Percentiles rank a stretch among this genome's conserved stretches.
Evolutionary conservation across 2,329 filamentous ascomycete genomes (phyloP).

Genomic region (Pyrenochaeta sp.): DNA sequence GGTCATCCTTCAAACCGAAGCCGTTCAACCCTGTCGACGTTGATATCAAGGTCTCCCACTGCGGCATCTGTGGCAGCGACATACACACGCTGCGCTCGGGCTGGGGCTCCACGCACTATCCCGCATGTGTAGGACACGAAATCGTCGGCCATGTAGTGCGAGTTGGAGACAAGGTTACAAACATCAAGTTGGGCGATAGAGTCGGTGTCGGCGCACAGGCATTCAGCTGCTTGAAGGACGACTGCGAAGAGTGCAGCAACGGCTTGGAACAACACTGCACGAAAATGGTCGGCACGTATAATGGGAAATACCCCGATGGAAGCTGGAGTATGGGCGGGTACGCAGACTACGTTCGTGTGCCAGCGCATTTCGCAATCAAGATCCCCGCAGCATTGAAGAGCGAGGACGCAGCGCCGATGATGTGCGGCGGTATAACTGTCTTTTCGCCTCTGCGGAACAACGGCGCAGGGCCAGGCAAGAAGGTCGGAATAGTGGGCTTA

Average conservation of each 20-base stretch:
- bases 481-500: constrained; percentile 75
- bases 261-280: constrained; percentile 56
- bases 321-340: constrained; percentile 73
- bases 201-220: constrained; percentile 62
- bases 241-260: constrained; percentile 63
- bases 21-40: constrained; percentile 46
- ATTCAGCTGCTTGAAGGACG: constrained; percentile 55
- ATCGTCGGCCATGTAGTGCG: constrained; percentile 52
- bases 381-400: constrained; percentile 62
- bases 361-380: constrained; percentile 66
- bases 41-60: constrained; percentile 46
- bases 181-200: constrained; percentile 68
- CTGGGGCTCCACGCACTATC: constrained; percentile 57
- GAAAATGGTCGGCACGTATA: constrained; percentile 66
- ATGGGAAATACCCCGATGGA: constrained; percentile 63
- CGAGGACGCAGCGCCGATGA: constrained; percentile 70
- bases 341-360: constrained; percentile 63
- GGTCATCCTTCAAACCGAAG: constrained; percentile 59
- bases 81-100: constrained; percentile 52
- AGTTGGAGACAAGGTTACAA: constrained; percentile 47
- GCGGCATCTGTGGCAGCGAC: constrained; percentile 49
- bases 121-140: constrained; percentile 54
- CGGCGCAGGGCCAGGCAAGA: constrained; percentile 73
- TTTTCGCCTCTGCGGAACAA: constrained; percentile 74
- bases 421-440: constrained; percentile 80